A percentile compares a stretch with the other conserved stretches of the same genome.
Conservation (phyloP, 352 stramenopile genomes). For the Phytophthora colocasiae region DNA sequence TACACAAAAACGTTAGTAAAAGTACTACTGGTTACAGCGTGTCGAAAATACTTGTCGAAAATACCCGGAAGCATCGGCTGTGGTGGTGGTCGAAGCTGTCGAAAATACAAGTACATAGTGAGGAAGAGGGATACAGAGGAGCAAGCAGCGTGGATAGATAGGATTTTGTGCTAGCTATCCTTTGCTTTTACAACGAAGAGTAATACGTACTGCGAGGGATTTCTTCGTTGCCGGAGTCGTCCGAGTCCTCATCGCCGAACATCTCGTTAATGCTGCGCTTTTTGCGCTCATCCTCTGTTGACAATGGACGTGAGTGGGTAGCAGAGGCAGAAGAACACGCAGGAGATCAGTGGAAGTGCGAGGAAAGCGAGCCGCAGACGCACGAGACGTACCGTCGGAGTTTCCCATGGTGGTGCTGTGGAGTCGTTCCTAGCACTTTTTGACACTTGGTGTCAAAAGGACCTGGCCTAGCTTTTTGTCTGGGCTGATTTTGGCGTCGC, state of each 20-base stretch:
- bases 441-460: background rate
- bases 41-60: background rate
- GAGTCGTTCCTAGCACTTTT: constrained; percentile 5
- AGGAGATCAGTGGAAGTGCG: constrained; percentile 5
- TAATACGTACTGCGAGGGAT: constrained; percentile 54
- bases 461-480: too few relatives aligned
- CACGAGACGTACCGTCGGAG: constrained; percentile 61
- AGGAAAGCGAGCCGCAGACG: background rate
- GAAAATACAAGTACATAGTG: constrained; percentile 10
- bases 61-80: constrained; percentile 77
- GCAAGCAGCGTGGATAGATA: background rate
- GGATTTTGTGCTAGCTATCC: background rate
- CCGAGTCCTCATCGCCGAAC: constrained; percentile 87
- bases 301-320: background rate
- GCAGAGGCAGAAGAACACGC: background rate
- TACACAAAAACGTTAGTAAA: constrained; percentile 3
- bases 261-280: constrained; percentile 90
- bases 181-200: background rate
- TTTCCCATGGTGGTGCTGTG: constrained; percentile 42
- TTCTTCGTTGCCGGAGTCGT: constrained; percentile 69
- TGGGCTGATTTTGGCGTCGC: too few relatives aligned
- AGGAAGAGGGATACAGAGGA: constrained; percentile 7
- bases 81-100: constrained; percentile 49
- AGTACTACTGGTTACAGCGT: background rate
- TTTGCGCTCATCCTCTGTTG: constrained; percentile 78